Evolutionary conservation across 768 basidiomycete genomes (phyloP).

Genomic region (Chlorophyllum brunneum): DNA sequence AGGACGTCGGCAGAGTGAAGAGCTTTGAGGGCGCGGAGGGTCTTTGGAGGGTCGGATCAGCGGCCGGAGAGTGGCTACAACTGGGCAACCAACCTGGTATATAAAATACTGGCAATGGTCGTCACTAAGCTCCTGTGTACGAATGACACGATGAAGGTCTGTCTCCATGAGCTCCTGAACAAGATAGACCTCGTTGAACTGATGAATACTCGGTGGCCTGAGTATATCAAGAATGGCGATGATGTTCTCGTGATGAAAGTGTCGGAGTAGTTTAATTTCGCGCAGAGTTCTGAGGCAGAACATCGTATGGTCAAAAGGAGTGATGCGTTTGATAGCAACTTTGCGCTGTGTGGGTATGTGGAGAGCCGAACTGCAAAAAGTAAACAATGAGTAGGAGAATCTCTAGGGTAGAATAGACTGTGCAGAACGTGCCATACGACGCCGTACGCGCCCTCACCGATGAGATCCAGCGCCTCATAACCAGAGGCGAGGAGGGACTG

Average conservation of each 20-base stretch:
- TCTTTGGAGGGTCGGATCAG: conserved; percentile 25
- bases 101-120: conserved; percentile 95
- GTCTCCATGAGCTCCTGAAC: conserved; percentile 94
- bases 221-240: conserved; percentile 94
- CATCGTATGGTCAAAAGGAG: conserved; percentile 93
- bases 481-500: conserved; percentile 47
- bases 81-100: conserved; percentile 46
- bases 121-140: conserved; percentile 91
- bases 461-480: conserved; percentile 78
- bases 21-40: conserved; percentile 91
- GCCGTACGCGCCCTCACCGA: conserved; percentile 95
- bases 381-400: conserved; percentile 15
- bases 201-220: conserved; percentile 64
- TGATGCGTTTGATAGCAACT: conserved; percentile 96
- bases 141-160: conserved; percentile 94
- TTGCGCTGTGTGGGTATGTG: conserved; percentile 75
- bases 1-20: conserved; percentile 96
- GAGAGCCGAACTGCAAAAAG: conserved; percentile 55
- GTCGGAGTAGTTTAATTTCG: conserved; percentile 90
- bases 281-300: conserved; percentile 82
- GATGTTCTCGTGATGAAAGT: conserved; percentile 85
- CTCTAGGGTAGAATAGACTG: conserved; percentile 1
- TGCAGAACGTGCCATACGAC: conserved; percentile 59
- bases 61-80: neutral
- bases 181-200: conserved; percentile 80